Evolutionary conservation across 164 flowering plant genomes (phyloP).

Genomic region (Aristolochia contorta): DNA sequence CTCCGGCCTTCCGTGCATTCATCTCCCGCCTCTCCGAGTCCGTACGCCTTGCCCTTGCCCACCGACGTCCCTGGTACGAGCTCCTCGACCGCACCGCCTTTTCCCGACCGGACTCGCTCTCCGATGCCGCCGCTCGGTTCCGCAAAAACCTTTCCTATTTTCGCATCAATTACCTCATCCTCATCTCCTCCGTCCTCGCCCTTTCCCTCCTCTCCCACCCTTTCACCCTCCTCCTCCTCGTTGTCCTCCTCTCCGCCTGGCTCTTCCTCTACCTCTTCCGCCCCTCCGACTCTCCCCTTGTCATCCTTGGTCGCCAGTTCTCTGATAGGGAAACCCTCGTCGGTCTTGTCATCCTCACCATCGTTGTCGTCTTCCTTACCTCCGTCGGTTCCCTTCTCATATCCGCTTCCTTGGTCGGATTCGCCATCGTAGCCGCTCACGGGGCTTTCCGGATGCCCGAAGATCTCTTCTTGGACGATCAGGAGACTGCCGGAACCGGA

Average conservation of each 20-base stretch:
- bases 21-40: constrained; percentile 37
- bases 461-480: constrained; percentile 74
- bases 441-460: constrained; percentile 74
- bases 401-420: constrained; percentile 52
- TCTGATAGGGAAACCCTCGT: constrained; percentile 58
- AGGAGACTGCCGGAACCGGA: constrained; percentile 41
- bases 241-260: constrained; percentile 55
- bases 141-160: constrained; percentile 74
- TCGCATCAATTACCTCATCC: constrained; percentile 55
- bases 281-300: constrained; percentile 64
- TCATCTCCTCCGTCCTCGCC: constrained; percentile 37
- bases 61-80: constrained; percentile 75
- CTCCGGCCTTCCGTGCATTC: constrained; percentile 63
- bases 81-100: constrained; percentile 59
- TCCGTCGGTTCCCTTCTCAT: constrained; percentile 66
- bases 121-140: constrained; percentile 66
- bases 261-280: constrained; percentile 70
- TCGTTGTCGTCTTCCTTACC: constrained; percentile 60
- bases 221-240: constrained; percentile 50
- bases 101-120: constrained; percentile 51
- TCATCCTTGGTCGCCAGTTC: constrained; percentile 49
- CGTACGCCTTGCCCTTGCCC: constrained; percentile 42
- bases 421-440: constrained; percentile 46
- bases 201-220: constrained; percentile 65
- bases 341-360: constrained; percentile 26